Evolutionary conservation across 352 stramenopile species (phyloP).

Genomic region (Aphanomyces euteiches): DNA sequence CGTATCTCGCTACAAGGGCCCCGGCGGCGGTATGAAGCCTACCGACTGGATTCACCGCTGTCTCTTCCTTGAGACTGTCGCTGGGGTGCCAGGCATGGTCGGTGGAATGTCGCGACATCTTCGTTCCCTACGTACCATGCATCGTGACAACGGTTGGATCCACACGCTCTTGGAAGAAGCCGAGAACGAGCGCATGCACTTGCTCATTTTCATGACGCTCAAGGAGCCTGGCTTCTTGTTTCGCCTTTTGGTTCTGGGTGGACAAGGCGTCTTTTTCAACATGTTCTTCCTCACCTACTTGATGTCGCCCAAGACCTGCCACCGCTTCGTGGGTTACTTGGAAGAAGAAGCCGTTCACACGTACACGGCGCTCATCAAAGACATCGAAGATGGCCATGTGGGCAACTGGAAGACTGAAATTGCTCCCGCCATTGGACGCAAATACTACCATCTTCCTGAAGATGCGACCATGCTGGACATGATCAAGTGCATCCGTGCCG

Average conservation of each 20-base stretch:
- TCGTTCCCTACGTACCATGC: slow-evolving; percentile 68
- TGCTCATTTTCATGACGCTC: slow-evolving; percentile 88
- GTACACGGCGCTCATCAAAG: slow-evolving; percentile 88
- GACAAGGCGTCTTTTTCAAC: slow-evolving; percentile 83
- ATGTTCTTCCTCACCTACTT: slow-evolving; percentile 84
- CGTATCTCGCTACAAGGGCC: slow-evolving; percentile 46
- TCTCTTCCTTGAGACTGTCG: slow-evolving; percentile 75
- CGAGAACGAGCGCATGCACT: slow-evolving; percentile 92
- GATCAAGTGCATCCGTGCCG: slow-evolving; percentile 81
- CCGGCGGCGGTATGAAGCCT: slow-evolving; percentile 51
- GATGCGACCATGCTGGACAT: slow-evolving; percentile 77
- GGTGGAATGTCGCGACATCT: slow-evolving; percentile 71
- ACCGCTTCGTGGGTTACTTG: slow-evolving; percentile 91
- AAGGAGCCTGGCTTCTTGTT: slow-evolving; percentile 76
- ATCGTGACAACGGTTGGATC: slow-evolving; percentile 86
- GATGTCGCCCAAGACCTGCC: slow-evolving; percentile 80
- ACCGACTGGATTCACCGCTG: slow-evolving; percentile 63
- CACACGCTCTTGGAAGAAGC: slow-evolving; percentile 86
- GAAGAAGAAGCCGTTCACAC: slow-evolving; percentile 90
- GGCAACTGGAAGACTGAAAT: slow-evolving; percentile 60
- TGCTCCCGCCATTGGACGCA: slow-evolving; percentile 70
- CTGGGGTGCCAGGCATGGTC: slow-evolving; percentile 69
- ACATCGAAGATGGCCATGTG: slow-evolving; percentile 84
- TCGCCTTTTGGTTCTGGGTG: slow-evolving; percentile 64
- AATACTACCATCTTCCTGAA: slow-evolving; percentile 83